Percentiles rank a stretch among this genome's conserved stretches.
These are phyloP conservation scores for Fusarium globosum DNA, from an alignment of 2,329 filamentous ascomycete species.

Conservation along the genomic window DNA sequence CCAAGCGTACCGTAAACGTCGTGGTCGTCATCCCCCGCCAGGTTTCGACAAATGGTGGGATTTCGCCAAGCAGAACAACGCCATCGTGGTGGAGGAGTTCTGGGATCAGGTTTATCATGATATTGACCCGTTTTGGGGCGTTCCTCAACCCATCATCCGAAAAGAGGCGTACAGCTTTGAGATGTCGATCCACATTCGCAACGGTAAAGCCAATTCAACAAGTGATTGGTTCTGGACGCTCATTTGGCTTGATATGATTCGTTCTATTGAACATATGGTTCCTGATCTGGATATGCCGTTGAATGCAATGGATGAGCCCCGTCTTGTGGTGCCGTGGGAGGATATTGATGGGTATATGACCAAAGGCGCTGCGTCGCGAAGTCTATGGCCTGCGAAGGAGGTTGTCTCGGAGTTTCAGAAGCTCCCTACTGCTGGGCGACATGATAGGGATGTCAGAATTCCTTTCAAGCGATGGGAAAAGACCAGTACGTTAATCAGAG, in stretches of 20 bases:
- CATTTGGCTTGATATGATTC: constrained; percentile 66
- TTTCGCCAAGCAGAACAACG: constrained; percentile 63
- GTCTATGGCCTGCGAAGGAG: constrained; percentile 56
- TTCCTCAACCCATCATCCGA: constrained; percentile 60
- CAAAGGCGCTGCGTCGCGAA: constrained; percentile 61
- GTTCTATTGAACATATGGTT: constrained; percentile 64
- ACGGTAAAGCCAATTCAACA: constrained; percentile 61
- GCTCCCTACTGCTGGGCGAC: constrained; percentile 53
- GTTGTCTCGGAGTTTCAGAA: constrained; percentile 58
- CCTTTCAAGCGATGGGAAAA: constrained; percentile 62
- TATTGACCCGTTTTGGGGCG: constrained; percentile 67
- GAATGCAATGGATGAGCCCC: constrained; percentile 75
- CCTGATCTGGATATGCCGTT: constrained; percentile 76
- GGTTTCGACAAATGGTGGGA: constrained; percentile 71
- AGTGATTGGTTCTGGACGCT: constrained; percentile 69
- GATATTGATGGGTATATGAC: constrained; percentile 66
- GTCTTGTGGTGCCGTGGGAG: constrained; percentile 72
- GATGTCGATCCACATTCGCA: constrained; percentile 70
- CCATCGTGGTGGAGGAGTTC: constrained; percentile 70
- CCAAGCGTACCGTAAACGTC: constrained; percentile 65
- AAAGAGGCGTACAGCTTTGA: constrained; percentile 65
- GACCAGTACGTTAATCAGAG: constrained; percentile 53
- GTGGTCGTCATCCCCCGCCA: constrained; percentile 71
- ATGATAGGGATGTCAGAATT: constrained; percentile 49
- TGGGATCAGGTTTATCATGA: constrained; percentile 74